Evolutionary conservation across 495 filamentous ascomycete genomes (phyloP).

Genomic region (Hypoxylon perforatum): DNA sequence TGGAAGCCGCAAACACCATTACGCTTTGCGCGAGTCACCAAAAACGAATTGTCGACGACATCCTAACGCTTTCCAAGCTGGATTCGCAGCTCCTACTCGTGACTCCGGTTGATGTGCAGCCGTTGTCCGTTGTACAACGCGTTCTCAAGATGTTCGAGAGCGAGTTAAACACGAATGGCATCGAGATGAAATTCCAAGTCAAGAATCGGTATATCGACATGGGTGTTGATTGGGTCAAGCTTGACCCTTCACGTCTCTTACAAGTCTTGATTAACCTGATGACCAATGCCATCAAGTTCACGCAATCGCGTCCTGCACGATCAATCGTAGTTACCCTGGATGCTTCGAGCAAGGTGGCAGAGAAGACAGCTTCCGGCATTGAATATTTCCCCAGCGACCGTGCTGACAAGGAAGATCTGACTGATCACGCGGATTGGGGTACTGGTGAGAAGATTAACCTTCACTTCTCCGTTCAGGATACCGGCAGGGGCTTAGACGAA

Average conservation of each 20-base stretch:
- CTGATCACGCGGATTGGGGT: conserved; percentile 73
- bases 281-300: conserved; percentile 87
- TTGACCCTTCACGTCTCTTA: conserved; percentile 80
- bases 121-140: conserved; percentile 71
- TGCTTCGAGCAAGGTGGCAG: conserved; percentile 67
- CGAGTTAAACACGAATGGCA: conserved; percentile 78
- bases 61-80: conserved; percentile 85
- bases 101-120: conserved; percentile 78
- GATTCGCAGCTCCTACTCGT: conserved; percentile 82
- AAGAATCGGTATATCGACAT: conserved; percentile 72
- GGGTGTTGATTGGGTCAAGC: conserved; percentile 76
- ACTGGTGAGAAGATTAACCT: conserved; percentile 74
- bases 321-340: conserved; percentile 77
- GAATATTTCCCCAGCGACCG: conserved; percentile 67
- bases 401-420: conserved; percentile 59
- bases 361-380: conserved; percentile 51
- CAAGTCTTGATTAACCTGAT: conserved; percentile 85
- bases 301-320: conserved; percentile 64
- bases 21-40: conserved; percentile 85
- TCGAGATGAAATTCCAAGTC: conserved; percentile 73
- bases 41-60: conserved; percentile 81
- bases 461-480: conserved; percentile 80
- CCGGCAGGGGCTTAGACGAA: conserved; percentile 78
- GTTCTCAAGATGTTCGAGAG: conserved; percentile 85
- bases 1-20: conserved; percentile 86